phyloP scores from a whole-genome alignment of 2,329 filamentous ascomycete genomes.

The Neofusicoccum sp. region DNA sequence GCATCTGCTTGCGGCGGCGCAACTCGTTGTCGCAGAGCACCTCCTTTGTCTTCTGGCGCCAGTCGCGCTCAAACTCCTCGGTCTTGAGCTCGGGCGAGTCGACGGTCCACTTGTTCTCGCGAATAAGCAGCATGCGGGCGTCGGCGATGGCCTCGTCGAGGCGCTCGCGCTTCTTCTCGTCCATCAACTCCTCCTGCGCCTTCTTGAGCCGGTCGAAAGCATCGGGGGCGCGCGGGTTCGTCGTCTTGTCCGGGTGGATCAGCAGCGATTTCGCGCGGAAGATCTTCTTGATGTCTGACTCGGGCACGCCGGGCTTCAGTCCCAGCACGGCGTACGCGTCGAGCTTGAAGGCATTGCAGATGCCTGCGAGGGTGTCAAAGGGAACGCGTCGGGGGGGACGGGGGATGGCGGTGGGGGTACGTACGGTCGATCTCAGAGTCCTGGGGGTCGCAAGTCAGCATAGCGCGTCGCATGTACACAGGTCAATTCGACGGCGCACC shows the following conservation, averaged over 20 bases:
- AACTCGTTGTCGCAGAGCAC: constrained; percentile 94
- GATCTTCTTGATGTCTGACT: constrained; percentile 90
- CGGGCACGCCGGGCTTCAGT: constrained; percentile 90
- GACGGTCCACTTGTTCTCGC: constrained; percentile 89
- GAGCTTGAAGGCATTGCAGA: constrained; percentile 84
- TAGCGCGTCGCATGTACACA: not conserved
- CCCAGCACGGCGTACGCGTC: constrained; percentile 91
- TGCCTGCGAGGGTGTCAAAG: constrained; percentile 46
- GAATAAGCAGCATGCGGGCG: constrained; percentile 90
- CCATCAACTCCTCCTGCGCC: constrained; percentile 86
- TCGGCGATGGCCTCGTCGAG: constrained; percentile 96
- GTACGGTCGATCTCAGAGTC: constrained; percentile 89
- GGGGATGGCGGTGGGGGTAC: constrained; percentile 12
- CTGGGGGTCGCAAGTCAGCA: constrained; percentile 46
- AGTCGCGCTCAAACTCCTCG: constrained; percentile 78
- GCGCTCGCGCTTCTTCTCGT: constrained; percentile 84
- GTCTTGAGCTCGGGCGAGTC: constrained; percentile 87
- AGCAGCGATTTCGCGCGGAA: constrained; percentile 99
- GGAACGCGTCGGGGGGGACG: not conserved
- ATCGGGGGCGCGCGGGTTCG: constrained; percentile 86
- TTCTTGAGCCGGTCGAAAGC: constrained; percentile 97
- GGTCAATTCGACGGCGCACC: constrained; percentile 47
- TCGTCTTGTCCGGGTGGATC: constrained; percentile 97
- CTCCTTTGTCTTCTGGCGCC: constrained; percentile 86
- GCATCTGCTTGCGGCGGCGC: constrained; percentile 78